phyloP scores from a whole-genome alignment of 139 green algal species.

The Coelastrella sp. region DNA sequence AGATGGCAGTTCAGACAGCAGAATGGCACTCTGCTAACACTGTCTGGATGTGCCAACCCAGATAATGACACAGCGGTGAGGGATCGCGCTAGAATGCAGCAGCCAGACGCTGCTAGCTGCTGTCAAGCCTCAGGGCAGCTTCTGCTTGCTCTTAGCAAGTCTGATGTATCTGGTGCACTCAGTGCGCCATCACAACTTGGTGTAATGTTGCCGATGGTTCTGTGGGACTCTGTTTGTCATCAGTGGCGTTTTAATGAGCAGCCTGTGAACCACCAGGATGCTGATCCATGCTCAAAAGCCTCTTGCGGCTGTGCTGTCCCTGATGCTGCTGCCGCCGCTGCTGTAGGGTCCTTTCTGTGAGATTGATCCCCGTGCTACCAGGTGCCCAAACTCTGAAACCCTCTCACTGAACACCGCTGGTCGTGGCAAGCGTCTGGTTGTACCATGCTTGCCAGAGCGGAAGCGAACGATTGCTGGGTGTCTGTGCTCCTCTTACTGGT shows the following conservation, averaged over 20 bases:
- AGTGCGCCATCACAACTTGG: too few relatives aligned
- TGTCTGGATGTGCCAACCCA: conserved; percentile 36
- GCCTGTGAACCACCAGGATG: not conserved
- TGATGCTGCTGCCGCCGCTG: not conserved
- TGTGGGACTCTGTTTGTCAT: too few relatives aligned
- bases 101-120: not conserved
- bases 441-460: conserved; percentile 1
- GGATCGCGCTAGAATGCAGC: not conserved
- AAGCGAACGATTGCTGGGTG: not conserved
- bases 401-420: not conserved
- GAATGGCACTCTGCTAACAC: not conserved
- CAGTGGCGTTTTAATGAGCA: too few relatives aligned
- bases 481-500: not conserved
- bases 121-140: not conserved
- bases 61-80: not conserved
- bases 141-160: not conserved
- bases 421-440: not conserved
- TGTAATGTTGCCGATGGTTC: too few relatives aligned
- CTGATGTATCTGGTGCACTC: too few relatives aligned
- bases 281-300: not conserved
- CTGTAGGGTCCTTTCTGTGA: conserved; percentile 15
- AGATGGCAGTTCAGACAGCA: conserved; percentile 8
- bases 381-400: not conserved
- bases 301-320: not conserved
- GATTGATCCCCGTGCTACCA: not conserved